Evolutionary conservation across 768 basidiomycete species (phyloP).

Genomic region (Auricularia sp.): DNA sequence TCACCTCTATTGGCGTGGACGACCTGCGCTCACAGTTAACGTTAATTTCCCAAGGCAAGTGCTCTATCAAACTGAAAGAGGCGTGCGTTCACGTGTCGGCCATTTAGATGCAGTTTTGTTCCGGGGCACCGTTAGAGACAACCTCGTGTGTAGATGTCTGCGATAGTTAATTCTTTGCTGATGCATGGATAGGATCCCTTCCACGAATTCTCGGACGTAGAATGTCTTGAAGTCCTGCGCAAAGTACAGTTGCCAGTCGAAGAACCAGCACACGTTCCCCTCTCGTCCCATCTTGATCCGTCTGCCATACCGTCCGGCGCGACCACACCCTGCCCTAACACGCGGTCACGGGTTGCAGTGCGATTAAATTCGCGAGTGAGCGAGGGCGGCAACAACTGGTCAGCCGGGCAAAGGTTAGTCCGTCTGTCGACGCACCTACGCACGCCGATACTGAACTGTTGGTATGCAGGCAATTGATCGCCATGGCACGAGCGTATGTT

Average conservation of each 20-base stretch:
- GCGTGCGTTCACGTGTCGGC: constrained; percentile 1
- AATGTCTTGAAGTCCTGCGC: constrained; percentile 6
- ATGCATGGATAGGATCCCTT: constrained; percentile 3
- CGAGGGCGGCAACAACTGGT: constrained; percentile 30
- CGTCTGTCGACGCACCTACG: constrained; percentile 1
- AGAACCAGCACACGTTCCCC: neutral
- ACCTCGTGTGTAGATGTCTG: constrained; percentile 19
- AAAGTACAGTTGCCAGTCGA: constrained; percentile 10
- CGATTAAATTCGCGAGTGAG: constrained; percentile 18
- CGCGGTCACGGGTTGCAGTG: neutral
- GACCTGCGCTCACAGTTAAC: constrained; percentile 22
- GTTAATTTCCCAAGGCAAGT: constrained; percentile 2
- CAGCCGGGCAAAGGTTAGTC: constrained; percentile 22
- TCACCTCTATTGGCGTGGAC: constrained; percentile 26
- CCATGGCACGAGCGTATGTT: constrained; percentile 13
- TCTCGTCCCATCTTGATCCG: neutral
- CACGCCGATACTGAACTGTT: too few species aligned
- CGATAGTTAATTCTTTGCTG: constrained; percentile 8
- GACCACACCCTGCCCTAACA: neutral
- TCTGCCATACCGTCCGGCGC: neutral
- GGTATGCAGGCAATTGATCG: constrained; percentile 18
- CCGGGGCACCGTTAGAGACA: constrained; percentile 14
- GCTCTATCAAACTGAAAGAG: too few species aligned
- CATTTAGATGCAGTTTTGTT: constrained; percentile 7
- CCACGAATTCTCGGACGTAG: constrained; percentile 5